Evolutionary conservation across 345 rosid genomes (phyloP).

Genomic region (Schrenkiella parvula): DNA sequence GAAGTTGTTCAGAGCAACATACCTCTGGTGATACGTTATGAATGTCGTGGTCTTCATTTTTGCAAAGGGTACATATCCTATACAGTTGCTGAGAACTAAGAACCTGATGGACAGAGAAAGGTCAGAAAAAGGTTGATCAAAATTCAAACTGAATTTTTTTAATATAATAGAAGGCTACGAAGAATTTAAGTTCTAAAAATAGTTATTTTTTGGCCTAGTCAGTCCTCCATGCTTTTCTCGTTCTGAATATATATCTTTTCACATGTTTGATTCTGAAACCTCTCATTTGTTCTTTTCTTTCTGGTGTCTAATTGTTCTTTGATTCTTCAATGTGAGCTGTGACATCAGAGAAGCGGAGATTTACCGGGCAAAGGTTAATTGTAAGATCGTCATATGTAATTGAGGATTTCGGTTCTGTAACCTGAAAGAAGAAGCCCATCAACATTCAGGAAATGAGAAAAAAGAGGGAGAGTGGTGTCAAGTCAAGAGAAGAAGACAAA

Average conservation of each 20-base stretch:
- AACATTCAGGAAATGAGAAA: conserved; percentile 8
- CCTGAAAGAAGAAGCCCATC: conserved; percentile 41
- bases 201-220: background rate
- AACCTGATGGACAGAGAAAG: conserved; percentile 39
- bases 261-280: background rate
- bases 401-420: conserved; percentile 62
- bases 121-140: conserved; percentile 2
- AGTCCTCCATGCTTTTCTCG: background rate
- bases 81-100: conserved; percentile 81
- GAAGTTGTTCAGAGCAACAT: conserved; percentile 22
- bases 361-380: conserved; percentile 85
- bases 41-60: conserved; percentile 56
- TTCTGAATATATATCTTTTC: background rate
- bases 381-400: conserved; percentile 77
- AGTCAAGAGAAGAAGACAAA: conserved; percentile 32
- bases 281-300: background rate
- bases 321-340: background rate
- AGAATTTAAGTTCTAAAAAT: background rate
- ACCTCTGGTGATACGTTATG: conserved; percentile 65
- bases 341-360: conserved; percentile 25
- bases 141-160: background rate
- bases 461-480: background rate
- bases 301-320: background rate
- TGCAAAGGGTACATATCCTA: conserved; percentile 68
- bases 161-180: background rate